Percentiles rank a stretch among this genome's conserved stretches.
These are phyloP conservation scores for Blastobotrys apis DNA, from an alignment of 1,139 yeast species.

Conservation along the genomic window DNA sequence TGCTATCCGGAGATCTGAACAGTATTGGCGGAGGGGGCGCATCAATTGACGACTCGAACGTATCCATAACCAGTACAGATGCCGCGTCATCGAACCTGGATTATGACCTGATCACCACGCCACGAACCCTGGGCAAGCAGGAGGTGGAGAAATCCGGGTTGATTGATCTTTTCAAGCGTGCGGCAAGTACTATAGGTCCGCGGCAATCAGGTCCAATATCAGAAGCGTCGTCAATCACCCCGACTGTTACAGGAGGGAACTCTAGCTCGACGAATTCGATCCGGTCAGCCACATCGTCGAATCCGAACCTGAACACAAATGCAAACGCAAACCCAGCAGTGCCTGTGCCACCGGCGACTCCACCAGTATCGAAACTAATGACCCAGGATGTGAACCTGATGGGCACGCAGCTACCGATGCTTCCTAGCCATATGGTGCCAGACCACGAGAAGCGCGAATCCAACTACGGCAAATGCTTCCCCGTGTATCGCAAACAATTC, in stretches of 20 bases:
- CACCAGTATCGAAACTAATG: too few relatives aligned
- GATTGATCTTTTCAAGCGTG: constrained; percentile 19
- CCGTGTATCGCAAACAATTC: constrained; percentile 65
- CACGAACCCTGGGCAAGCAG: constrained; percentile 1
- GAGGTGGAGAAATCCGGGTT: constrained; percentile 14
- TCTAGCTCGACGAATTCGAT: constrained; percentile 4
- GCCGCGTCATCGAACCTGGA: constrained; percentile 8
- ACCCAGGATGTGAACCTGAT: not conserved
- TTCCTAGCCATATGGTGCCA: constrained; percentile 16
- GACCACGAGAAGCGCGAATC: constrained; percentile 28
- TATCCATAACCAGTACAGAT: not conserved
- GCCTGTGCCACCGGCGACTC: not conserved
- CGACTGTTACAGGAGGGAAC: not conserved
- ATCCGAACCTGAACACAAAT: not conserved
- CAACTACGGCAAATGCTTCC: constrained; percentile 70
- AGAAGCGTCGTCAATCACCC: not conserved
- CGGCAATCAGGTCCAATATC: not conserved
- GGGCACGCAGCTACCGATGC: constrained; percentile 8
- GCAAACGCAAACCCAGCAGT: not conserved
- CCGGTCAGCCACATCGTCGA: not conserved
- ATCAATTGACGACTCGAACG: not conserved
- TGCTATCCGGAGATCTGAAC: constrained; percentile 18
- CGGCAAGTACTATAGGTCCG: constrained; percentile 12
- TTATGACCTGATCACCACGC: constrained; percentile 11
- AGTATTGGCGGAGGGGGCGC: not conserved